Conservation (phyloP, 768 basidiomycete species). For the Cyclocybe aegerita region DNA sequence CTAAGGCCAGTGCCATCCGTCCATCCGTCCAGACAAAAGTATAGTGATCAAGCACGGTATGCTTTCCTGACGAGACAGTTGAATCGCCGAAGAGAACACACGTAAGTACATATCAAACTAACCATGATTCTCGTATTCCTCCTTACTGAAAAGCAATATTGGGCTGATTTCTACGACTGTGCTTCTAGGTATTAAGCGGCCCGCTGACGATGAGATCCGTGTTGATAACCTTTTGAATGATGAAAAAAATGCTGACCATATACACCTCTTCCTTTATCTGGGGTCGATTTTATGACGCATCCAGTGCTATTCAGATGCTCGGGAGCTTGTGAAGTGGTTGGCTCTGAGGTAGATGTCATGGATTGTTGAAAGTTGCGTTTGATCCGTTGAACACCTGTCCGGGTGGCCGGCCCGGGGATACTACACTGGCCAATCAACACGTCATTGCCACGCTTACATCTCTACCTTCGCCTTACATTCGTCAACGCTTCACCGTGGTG, state of each 20-base stretch:
- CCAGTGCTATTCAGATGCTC: constrained; percentile 45
- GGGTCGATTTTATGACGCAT: constrained; percentile 43
- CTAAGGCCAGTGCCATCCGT: constrained; percentile 75
- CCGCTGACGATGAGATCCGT: constrained; percentile 38
- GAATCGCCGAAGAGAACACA: neutral
- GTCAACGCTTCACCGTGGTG: too few species aligned
- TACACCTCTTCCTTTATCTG: constrained; percentile 60
- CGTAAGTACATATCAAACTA: constrained; percentile 9
- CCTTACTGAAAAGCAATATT: constrained; percentile 69
- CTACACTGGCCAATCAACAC: too few species aligned
- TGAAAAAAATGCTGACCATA: constrained; percentile 44
- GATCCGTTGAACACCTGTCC: too few species aligned
- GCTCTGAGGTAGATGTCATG: neutral
- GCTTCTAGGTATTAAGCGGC: constrained; percentile 50
- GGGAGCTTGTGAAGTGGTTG: constrained; percentile 11
- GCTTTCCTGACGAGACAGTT: constrained; percentile 25
- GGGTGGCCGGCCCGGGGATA: too few species aligned
- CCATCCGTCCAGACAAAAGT: constrained; percentile 76
- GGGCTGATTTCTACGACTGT: constrained; percentile 85
- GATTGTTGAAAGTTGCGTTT: neutral
- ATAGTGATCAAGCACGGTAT: constrained; percentile 73
- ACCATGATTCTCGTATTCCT: constrained; percentile 70
- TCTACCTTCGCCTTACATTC: too few species aligned
- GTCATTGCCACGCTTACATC: too few species aligned
- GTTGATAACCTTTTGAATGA: constrained; percentile 4